Percentiles rank a stretch among this genome's conserved stretches.
These are phyloP conservation scores for Paramyrothecium sp. DNA, from an alignment of 2,329 filamentous ascomycete genomes.

Conservation along the genomic window DNA sequence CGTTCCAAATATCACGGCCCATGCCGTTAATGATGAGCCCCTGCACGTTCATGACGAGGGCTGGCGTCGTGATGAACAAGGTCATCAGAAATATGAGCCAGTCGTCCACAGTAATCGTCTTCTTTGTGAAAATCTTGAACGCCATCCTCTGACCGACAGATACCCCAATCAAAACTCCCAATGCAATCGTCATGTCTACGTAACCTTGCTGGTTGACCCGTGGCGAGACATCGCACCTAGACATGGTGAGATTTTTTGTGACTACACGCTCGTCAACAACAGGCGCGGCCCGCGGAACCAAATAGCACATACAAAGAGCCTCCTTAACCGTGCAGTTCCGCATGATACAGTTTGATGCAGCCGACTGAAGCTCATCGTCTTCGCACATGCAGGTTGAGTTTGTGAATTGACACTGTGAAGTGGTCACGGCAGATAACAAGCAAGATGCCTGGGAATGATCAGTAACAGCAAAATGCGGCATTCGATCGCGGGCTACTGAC, in stretches of 20 bases:
- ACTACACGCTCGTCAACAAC: background rate
- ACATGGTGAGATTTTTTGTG: conserved; percentile 12
- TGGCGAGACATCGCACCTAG: conserved; percentile 10
- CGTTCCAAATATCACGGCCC: conserved; percentile 32
- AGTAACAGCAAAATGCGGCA: too few species aligned
- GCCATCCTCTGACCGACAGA: conserved; percentile 31
- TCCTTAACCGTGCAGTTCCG: conserved; percentile 16
- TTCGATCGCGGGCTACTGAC: too few species aligned
- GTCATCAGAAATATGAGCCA: conserved; percentile 18
- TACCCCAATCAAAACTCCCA: conserved; percentile 29
- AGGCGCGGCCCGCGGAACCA: background rate
- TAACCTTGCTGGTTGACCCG: conserved; percentile 12
- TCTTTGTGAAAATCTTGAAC: conserved; percentile 22
- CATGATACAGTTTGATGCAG: conserved; percentile 15
- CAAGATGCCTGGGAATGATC: too few species aligned
- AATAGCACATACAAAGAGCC: conserved; percentile 9
- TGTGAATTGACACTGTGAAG: conserved; percentile 13
- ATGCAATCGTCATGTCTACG: conserved; percentile 10
- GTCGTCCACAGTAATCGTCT: conserved; percentile 28
- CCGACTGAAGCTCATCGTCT: conserved; percentile 10
- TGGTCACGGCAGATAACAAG: too few species aligned
- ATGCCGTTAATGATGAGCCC: conserved; percentile 23
- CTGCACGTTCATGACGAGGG: conserved; percentile 17
- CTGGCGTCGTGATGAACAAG: conserved; percentile 17
- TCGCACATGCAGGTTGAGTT: conserved; percentile 21